Evolutionary conservation across 176 grass and related monocot genomes (phyloP).

Genomic region (Triticum timopheevii): DNA sequence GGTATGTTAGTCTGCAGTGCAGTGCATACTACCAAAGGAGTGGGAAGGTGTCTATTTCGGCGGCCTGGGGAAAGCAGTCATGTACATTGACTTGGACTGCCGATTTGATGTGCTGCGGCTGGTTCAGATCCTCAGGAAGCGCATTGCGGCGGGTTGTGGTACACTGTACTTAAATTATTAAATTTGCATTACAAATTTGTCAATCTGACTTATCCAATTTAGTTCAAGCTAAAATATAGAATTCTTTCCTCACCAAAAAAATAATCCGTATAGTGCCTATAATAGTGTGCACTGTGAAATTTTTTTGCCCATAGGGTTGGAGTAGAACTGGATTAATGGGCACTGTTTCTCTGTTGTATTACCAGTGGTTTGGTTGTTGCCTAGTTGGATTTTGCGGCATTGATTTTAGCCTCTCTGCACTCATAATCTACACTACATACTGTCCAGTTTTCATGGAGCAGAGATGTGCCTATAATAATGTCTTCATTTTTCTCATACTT

Average conservation of each 20-base stretch:
- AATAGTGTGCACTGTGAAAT: neutral
- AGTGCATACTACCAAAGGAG: constrained; percentile 83
- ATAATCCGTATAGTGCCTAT: neutral
- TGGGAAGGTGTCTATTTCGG: constrained; percentile 70
- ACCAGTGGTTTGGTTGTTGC: neutral
- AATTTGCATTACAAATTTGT: neutral
- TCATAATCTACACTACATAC: neutral
- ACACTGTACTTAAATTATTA: neutral
- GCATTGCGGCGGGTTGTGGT: constrained; percentile 44
- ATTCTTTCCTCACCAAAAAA: neutral
- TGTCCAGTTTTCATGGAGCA: constrained; percentile 14
- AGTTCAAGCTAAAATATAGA: neutral
- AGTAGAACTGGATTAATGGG: neutral
- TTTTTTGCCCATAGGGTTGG: neutral
- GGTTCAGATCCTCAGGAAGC: constrained; percentile 59
- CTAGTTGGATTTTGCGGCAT: neutral
- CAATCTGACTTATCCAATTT: constrained; percentile 16
- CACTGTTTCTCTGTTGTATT: neutral
- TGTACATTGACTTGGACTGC: constrained; percentile 87
- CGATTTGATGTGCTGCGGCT: constrained; percentile 82
- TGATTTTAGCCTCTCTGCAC: neutral
- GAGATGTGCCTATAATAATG: neutral
- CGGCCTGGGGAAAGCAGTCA: constrained; percentile 60
- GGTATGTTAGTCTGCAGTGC: constrained; percentile 61
- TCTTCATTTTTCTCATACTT: constrained; percentile 10